These are phyloP conservation scores for Murraya koenigii DNA, from an alignment of 345 rosid genomes.

Conservation along the genomic window DNA sequence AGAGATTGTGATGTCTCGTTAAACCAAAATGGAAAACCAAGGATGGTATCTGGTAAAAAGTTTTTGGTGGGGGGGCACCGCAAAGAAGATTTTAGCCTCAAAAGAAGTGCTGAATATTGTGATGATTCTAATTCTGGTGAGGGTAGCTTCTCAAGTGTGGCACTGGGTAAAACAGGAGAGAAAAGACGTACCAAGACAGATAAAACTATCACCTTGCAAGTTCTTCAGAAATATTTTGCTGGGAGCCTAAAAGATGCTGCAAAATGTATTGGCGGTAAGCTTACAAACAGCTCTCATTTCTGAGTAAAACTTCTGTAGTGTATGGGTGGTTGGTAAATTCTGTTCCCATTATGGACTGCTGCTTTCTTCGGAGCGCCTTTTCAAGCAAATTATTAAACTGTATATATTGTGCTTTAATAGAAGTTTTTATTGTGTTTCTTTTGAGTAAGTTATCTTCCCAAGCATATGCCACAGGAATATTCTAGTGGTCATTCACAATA, in stretches of 20 bases:
- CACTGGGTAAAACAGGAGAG: slow-evolving; percentile 37
- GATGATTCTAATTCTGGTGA: slow-evolving; percentile 45
- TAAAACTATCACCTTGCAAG: slow-evolving; percentile 68
- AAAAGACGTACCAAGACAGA: slow-evolving; percentile 67
- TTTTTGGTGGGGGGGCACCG: slow-evolving; percentile 20
- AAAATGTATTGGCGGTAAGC: slow-evolving; percentile 83
- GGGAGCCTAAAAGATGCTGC: slow-evolving; percentile 97
- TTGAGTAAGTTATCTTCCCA: not conserved
- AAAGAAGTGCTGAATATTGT: slow-evolving; percentile 36
- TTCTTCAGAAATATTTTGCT: slow-evolving; percentile 69
- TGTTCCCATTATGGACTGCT: not conserved
- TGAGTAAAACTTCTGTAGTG: not conserved
- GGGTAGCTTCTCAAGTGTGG: slow-evolving; percentile 40
- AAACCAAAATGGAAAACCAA: slow-evolving; percentile 24
- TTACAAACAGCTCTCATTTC: not conserved
- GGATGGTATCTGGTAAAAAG: slow-evolving; percentile 26
- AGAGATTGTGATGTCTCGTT: slow-evolving; percentile 22
- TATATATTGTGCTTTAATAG: not conserved
- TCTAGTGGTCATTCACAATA: not conserved
- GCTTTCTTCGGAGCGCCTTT: not conserved
- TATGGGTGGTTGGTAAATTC: not conserved
- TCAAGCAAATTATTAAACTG: not conserved
- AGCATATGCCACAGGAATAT: not conserved
- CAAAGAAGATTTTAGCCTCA: slow-evolving; percentile 28
- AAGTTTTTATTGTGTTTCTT: not conserved